Conservation (phyloP, 352 stramenopile species). For the Pythium dissimile region DNA sequence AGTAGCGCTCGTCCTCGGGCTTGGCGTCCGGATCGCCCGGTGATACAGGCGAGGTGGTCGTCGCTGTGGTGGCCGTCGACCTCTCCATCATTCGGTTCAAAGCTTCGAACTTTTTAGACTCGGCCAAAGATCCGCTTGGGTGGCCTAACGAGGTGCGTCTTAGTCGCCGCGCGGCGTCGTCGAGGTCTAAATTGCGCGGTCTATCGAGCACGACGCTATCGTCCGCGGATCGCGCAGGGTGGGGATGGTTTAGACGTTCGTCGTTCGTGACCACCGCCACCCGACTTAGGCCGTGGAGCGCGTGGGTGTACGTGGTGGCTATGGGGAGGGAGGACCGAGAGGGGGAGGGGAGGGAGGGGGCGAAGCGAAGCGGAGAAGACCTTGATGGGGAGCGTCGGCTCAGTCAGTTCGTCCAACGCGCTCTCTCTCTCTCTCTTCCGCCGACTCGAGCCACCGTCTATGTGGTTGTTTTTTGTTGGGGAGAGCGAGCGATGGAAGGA, state of each 20-base stretch:
- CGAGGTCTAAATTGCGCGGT: not conserved
- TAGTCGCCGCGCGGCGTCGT: too few species aligned
- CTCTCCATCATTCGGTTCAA: too few species aligned
- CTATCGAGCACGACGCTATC: not conserved
- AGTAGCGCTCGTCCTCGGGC: conserved; percentile 43
- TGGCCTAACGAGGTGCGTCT: too few species aligned
- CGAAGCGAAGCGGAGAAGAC: not conserved
- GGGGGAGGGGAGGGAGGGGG: not conserved
- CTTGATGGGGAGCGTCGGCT: not conserved
- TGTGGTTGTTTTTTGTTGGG: too few species aligned
- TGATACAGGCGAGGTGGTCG: not conserved
- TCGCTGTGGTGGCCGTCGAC: too few species aligned
- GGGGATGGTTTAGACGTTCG: not conserved
- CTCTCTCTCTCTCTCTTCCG: conserved; percentile 16
- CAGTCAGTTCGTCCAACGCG: conserved; percentile 5
- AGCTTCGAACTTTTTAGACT: too few species aligned
- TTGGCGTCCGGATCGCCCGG: not conserved
- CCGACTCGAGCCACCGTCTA: not conserved
- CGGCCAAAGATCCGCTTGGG: too few species aligned
- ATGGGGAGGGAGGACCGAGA: not conserved
- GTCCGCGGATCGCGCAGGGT: not conserved
- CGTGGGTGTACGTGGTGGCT: conserved; percentile 23
- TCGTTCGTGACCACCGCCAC: conserved; percentile 9
- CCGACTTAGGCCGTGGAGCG: conserved; percentile 17
- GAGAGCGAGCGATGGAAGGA: not conserved